Base-by-base conservation (phyloP, 495 filamentous ascomycete species). In the Geoglossum glabrum region DNA sequence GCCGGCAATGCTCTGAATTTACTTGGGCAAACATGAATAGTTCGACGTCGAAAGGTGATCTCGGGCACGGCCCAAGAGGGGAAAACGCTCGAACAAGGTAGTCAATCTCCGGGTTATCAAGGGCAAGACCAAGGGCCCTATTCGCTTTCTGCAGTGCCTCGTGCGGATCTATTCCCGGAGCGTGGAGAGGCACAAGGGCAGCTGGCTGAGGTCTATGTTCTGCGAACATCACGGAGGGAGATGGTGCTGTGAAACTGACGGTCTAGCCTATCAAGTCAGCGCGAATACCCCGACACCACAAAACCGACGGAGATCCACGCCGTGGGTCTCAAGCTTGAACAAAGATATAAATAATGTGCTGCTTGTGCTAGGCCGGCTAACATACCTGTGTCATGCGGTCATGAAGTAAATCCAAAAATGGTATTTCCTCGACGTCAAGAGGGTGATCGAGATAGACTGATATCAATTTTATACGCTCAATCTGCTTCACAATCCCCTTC, bases 21-120 rank as follows among this genome's bases (percentile, higher is more conserved):
- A 98, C 90, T 69, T 98, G 92, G 28, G 90, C 90, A 68, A 97
- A 98, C 93, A 97, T 97, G 76, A 95, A 97, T 15, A 97, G 76
- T 71, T 98, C 92, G 55, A 95, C 84, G 70, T 98, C 92, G 47
- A 83, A 83, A 0, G 89, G 90, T 52, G 81, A 78, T 55, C 80
- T 79, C 57, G 69, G 82, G 65, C 76, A 79, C 46, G 72, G 74
- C 15, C 83, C 83, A 25, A 87, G 76, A 46, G 84, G 73, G 28
- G 79, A 81, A 69, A 92, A 96, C 31, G 82, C 85, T 36, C 87
- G 79, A 10, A 92, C 83, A 30, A 97, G 74, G 65, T 97, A 96
- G n/a, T 96, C 82, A 62, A 96, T 90, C 65, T 97, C 90, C 0
- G 82, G 83, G 21, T 81, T 73, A 67, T 97, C 92, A 50, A 98